phyloP scores from a whole-genome alignment of 352 stramenopile genomes.

The Pythium phragmiticola region DNA sequence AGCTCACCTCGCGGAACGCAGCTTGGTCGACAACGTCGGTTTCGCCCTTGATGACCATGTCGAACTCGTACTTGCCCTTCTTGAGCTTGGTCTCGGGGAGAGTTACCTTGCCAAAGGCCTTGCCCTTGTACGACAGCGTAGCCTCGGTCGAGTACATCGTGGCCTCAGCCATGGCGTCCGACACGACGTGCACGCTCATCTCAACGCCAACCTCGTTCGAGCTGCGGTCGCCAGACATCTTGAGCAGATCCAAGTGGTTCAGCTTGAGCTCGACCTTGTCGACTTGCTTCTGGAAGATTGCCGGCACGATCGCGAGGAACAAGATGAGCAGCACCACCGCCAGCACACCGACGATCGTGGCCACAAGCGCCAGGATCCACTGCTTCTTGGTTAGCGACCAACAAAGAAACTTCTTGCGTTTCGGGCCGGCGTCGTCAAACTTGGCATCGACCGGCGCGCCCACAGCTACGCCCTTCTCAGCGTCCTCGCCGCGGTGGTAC shows the following conservation, averaged over 20 bases:
- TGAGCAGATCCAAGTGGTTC: conserved; percentile 67
- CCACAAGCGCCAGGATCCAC: conserved; percentile 46
- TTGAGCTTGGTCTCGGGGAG: conserved; percentile 57
- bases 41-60: conserved; percentile 45
- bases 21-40: conserved; percentile 39
- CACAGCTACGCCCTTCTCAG: conserved; percentile 16
- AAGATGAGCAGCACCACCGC: conserved; percentile 57
- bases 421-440: conserved; percentile 13
- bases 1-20: conserved; percentile 47
- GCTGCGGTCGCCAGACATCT: conserved; percentile 36
- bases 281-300: conserved; percentile 63
- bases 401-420: conserved; percentile 41
- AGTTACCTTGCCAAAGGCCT: conserved; percentile 44
- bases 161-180: conserved; percentile 44
- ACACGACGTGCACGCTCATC: conserved; percentile 51
- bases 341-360: conserved; percentile 42
- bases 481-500: conserved; percentile 23
- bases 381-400: conserved; percentile 61
- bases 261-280: conserved; percentile 58
- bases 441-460: conserved; percentile 13
- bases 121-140: conserved; percentile 45
- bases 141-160: conserved; percentile 49
- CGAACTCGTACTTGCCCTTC: conserved; percentile 56
- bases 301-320: conserved; percentile 53
- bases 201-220: conserved; percentile 42